These are phyloP conservation scores for Aegle marmelos DNA, from an alignment of 345 rosid species.

Conservation along the genomic window DNA sequence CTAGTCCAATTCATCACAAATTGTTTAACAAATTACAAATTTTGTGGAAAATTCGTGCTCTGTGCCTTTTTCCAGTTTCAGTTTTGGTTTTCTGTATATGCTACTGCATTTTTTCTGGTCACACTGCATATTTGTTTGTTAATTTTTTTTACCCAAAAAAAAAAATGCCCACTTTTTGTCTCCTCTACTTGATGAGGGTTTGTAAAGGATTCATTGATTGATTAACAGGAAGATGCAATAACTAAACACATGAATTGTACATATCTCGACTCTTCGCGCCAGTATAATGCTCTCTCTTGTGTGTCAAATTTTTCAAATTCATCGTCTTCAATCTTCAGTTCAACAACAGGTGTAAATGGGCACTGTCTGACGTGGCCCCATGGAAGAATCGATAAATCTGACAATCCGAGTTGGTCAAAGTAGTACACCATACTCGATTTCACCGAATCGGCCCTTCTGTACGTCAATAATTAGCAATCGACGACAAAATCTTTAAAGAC, in stretches of 20 bases:
- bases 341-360: not conserved
- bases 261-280: not conserved
- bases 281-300: not conserved
- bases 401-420: not conserved
- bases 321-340: not conserved
- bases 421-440: not conserved
- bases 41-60: not conserved
- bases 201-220: conserved; percentile 25
- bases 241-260: conserved; percentile 1
- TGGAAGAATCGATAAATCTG: not conserved
- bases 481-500: conserved; percentile 11
- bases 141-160: conserved; percentile 8
- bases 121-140: conserved; percentile 2
- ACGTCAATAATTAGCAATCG: not conserved
- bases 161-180: not conserved
- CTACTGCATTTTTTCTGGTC: not conserved
- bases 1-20: conserved; percentile 2
- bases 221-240: conserved; percentile 10
- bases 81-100: conserved; percentile 32
- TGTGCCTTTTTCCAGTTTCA: conserved; percentile 3
- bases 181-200: conserved; percentile 6
- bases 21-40: not conserved
- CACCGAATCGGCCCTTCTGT: not conserved
- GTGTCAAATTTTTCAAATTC: not conserved
- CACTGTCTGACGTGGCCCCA: not conserved